Evolutionary conservation across 2,329 filamentous ascomycete genomes (phyloP).

Genomic region (Paradendryphiella salina): DNA sequence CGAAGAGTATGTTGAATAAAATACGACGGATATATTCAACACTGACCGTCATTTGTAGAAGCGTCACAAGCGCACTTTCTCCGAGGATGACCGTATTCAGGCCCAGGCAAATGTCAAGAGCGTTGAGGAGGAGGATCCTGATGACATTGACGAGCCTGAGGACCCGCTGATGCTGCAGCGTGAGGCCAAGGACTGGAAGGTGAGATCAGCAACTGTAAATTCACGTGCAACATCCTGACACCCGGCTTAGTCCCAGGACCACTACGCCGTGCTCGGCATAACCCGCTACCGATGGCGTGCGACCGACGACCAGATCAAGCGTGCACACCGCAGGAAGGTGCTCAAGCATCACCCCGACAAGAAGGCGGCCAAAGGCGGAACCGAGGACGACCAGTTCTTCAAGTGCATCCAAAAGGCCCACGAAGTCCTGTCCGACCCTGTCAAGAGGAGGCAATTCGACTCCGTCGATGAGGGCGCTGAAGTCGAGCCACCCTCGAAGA

Average conservation of each 20-base stretch:
- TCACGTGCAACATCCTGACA: conserved; percentile 7
- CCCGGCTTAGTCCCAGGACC: conserved; percentile 73
- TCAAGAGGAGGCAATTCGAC: conserved; percentile 92
- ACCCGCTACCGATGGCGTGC: conserved; percentile 90
- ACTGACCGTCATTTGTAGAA: conserved; percentile 50
- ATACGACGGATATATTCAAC: not conserved
- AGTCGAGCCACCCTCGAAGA: conserved; percentile 89
- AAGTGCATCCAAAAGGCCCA: conserved; percentile 99
- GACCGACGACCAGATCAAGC: conserved; percentile 98
- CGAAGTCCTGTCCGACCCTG: conserved; percentile 88
- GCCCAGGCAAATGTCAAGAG: conserved; percentile 95
- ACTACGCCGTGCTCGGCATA: conserved; percentile 94
- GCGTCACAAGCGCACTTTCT: conserved; percentile 96
- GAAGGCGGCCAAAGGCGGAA: conserved; percentile 85
- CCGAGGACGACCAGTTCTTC: conserved; percentile 98
- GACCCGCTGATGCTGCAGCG: conserved; percentile 88
- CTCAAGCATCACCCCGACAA: conserved; percentile 99
- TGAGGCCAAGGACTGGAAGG: conserved; percentile 99
- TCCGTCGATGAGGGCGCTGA: conserved; percentile 94
- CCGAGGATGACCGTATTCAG: conserved; percentile 96
- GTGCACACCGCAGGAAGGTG: conserved; percentile 98
- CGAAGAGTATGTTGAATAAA: conserved; percentile 68
- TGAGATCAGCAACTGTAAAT: conserved; percentile 44
- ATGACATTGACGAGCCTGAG: conserved; percentile 91
- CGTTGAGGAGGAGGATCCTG: conserved; percentile 85